Evolutionary conservation across 306 rosid genomes (phyloP).

Genomic region (Myrica gale): DNA sequence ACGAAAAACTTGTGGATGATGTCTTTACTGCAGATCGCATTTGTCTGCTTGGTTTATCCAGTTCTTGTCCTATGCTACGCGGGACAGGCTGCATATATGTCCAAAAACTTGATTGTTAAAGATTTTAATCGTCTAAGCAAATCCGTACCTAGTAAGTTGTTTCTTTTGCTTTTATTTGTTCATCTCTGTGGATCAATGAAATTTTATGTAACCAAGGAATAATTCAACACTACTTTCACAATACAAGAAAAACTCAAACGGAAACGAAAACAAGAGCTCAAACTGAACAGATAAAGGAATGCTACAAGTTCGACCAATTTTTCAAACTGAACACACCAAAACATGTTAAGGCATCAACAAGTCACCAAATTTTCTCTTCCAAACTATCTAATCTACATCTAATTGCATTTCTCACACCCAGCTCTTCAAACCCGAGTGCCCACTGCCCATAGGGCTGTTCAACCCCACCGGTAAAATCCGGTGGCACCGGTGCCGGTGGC

Average conservation of each 20-base stretch:
- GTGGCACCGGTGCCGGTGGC: too few relatives aligned
- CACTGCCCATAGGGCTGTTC: too few relatives aligned
- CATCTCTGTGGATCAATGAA: neutral
- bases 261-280: neutral
- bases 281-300: neutral
- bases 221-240: neutral
- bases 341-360: too few relatives aligned
- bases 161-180: neutral
- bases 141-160: slow-evolving; percentile 66
- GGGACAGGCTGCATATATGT: slow-evolving; percentile 79
- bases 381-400: too few relatives aligned
- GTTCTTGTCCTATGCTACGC: slow-evolving; percentile 68
- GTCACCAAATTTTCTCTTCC: too few relatives aligned
- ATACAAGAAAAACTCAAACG: neutral
- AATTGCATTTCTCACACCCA: too few relatives aligned
- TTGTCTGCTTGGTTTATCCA: slow-evolving; percentile 77
- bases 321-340: neutral
- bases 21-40: slow-evolving; percentile 53
- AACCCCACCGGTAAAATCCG: too few relatives aligned
- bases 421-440: too few relatives aligned
- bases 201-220: neutral
- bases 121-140: slow-evolving; percentile 57
- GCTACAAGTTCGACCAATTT: neutral
- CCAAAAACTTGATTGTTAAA: slow-evolving; percentile 40
- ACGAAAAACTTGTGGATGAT: slow-evolving; percentile 6